Evolutionary conservation across 129 eudicot genomes (phyloP), one percentile per base, ranked within the genome.

Genomic region (Lonicera japonica): DNA sequence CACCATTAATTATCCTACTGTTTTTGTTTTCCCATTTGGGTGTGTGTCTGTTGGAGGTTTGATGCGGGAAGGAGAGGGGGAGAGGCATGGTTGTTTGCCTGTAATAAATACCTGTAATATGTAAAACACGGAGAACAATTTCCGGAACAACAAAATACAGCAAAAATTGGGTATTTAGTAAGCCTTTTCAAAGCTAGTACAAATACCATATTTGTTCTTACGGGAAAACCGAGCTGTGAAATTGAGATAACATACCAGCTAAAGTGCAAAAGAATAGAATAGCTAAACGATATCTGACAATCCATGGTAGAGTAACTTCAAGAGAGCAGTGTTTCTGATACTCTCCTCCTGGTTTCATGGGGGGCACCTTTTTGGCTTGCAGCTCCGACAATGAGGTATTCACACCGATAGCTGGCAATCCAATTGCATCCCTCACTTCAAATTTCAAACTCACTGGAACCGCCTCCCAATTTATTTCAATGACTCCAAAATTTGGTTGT

Each of bases 301-400:
- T 68, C 88, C 88, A 81, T 39, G 85, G 85, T 15, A 85, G 69
- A 64, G 66, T 73, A 67, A 67, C 85, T 85, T 85, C 94, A 57
- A 78, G 88, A 53, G 83, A 34, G 75, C 94, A 85, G 69, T 78
- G 65, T 64, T 41, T 75, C 62, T 23, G 47, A 22, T 6, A 22
- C 16, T 70, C 40, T 53, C 71, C 76, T 59, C 67, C 73, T 24
- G 54, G 47, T 24, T 54, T 54, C 24, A 52, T 17, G 16, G 61
- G 54, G 20, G 58, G 69, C 21, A 24, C 25, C 21, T 19, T 39
- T 66, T 43, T 61, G 54, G 73, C 57, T 67, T 73, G 72, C 38
- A 81, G 80, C 23, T 85, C 83, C 8, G 67, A 56, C 64, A 85
- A 59, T 34, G 84, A 61, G 64, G 66, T 55, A 54, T 53, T 78